A percentile compares a stretch with the other conserved stretches of the same genome.
These are phyloP conservation scores for Vaccinium macrocarpon DNA, from an alignment of 148 eudicot species.

Conservation along the genomic window DNA sequence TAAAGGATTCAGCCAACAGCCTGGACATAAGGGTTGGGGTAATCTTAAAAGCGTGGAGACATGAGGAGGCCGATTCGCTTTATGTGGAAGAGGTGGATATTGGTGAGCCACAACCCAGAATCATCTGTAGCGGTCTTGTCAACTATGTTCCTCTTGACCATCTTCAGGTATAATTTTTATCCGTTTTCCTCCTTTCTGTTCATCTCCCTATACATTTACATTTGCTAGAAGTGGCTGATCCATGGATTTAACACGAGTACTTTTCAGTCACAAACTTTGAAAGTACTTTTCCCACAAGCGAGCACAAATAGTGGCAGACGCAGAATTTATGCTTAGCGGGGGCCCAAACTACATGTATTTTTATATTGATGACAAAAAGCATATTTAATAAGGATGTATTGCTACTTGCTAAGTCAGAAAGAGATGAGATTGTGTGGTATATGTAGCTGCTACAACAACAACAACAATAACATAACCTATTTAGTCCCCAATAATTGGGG, in stretches of 20 bases:
- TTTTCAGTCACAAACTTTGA: not conserved
- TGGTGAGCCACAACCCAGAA: conserved; percentile 68
- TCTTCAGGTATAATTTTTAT: conserved; percentile 51
- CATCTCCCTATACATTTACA: not conserved
- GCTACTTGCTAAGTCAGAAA: too few relatives aligned
- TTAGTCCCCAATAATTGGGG: too few relatives aligned
- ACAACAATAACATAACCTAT: too few relatives aligned
- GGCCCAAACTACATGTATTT: too few relatives aligned
- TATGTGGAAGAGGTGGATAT: conserved; percentile 91
- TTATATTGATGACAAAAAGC: too few relatives aligned
- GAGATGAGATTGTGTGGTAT: too few relatives aligned
- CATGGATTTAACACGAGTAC: not conserved
- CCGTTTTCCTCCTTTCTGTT: not conserved
- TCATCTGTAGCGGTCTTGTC: conserved; percentile 94
- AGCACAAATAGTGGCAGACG: not conserved
- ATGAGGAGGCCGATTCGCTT: conserved; percentile 79
- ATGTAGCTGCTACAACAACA: too few relatives aligned
- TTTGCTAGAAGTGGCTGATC: not conserved
- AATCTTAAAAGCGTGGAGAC: conserved; percentile 69
- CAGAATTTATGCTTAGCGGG: too few relatives aligned
- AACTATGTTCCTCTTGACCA: conserved; percentile 57
- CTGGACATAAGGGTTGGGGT: conserved; percentile 81
- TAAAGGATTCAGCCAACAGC: conserved; percentile 45
- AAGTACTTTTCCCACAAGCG: not conserved
- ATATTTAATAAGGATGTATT: too few relatives aligned